Base-by-base conservation (phyloP, 176 grass and related monocot species). In the Triticum aestivum region DNA sequence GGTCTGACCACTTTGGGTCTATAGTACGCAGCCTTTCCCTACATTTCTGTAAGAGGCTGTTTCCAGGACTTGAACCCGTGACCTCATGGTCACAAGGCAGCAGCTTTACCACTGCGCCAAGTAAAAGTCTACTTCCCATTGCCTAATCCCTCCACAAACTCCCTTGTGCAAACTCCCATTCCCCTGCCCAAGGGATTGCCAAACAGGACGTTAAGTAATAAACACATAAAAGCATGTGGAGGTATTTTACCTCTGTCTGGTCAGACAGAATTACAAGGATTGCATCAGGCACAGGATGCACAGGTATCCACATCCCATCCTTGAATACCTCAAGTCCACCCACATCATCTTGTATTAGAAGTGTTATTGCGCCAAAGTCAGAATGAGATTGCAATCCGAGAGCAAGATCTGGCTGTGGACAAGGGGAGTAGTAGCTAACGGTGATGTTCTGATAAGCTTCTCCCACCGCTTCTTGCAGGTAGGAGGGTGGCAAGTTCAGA, bases 261-360 rank as follows among this genome's bases (percentile, higher is more conserved):
- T 98, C 97, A 77, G 97, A 75, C 77, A 98, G 85, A 74, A 98
- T 94, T 61, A 98, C 88, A 75, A 98, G 87, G 65, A 98, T 91
- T 8, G 88, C 91, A 87, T 90, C 87, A 69, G 47, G 35, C 15
- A 96, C 59, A 79, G 97, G 73, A 39, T 73, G 58, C 24, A 96
- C 87, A 44, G 82, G 77, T 90, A 96, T 75, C 97, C 97, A 98
- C 75, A 91, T 80, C 38, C 70, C 93, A 87, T 98, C 97, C 77
- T 96, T 94, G 32, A 98, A 74, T 72, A 98, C 90, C 82, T 98
- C 97, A 0, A 98, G 88, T 3, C 97, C 97, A 73, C 86, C 92
- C n/a, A 98, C 94, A 68, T 96, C 88, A 89, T 98, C 97, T 96
- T 98, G 94, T 88, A 98, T 94, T 73, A 98, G 66, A 85, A 98